Evolutionary conservation across 495 filamentous ascomycete genomes (phyloP).

Genomic region (Saxispiralis lemnorum): DNA sequence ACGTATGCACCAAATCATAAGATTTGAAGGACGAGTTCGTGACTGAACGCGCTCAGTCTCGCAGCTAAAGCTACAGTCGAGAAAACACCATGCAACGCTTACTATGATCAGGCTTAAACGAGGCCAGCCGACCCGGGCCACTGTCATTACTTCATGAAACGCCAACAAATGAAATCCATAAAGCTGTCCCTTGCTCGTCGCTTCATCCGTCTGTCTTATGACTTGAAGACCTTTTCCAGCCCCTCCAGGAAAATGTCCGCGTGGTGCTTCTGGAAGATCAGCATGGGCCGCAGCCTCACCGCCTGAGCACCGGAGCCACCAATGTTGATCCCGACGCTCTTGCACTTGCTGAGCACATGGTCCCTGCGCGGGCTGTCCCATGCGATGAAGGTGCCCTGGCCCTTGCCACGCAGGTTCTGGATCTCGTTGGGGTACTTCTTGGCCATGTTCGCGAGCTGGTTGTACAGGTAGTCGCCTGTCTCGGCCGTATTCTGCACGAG

Average conservation of each 20-base stretch:
- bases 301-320: slow-evolving; percentile 70
- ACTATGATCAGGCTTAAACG: no score
- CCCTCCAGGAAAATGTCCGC: slow-evolving; percentile 51
- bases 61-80: no score
- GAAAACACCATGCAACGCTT: no score
- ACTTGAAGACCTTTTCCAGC: slow-evolving; percentile 59
- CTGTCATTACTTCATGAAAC: no score
- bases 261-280: slow-evolving; percentile 89
- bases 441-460: slow-evolving; percentile 49
- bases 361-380: slow-evolving; percentile 82
- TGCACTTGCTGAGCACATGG: slow-evolving; percentile 63
- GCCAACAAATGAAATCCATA: no score
- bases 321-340: slow-evolving; percentile 78
- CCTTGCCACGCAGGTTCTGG: slow-evolving; percentile 79
- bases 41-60: no score
- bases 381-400: slow-evolving; percentile 91
- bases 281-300: slow-evolving; percentile 80
- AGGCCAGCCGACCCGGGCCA: no score
- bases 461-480: slow-evolving; percentile 72
- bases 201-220: slow-evolving; percentile 26
- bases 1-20: no score
- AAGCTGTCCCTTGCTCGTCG: no score
- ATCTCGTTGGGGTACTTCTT: slow-evolving; percentile 67
- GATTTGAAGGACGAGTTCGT: no score
- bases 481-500: slow-evolving; percentile 65